Conservation (phyloP, 129 eudicot species). For the Daucus carota region DH1_v3.0 NC_030384.2:17861001-17861500, state of each 20-base stretch:
- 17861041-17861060: conserved; percentile 95
- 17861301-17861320: conserved; percentile 80
- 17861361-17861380: background rate
- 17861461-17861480: conserved; percentile 80
- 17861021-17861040: conserved; percentile 56
- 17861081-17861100: conserved; percentile 28
- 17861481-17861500: conserved; percentile 92
- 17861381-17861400: background rate
- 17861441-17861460: conserved; percentile 79
- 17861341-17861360: conserved; percentile 52
- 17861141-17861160: conserved; percentile 99
- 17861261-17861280: conserved; percentile 94
- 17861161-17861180: conserved; percentile 98
- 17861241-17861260: conserved; percentile 99
- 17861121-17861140: conserved; percentile 99
- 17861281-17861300: conserved; percentile 97
- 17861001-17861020: conserved; percentile 78
- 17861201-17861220: conserved; percentile 93
- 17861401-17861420: background rate
- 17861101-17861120: conserved; percentile 75
- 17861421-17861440: conserved; percentile 35
- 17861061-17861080: conserved; percentile 25
- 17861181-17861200: conserved; percentile 98
- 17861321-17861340: conserved; percentile 85
- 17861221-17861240: conserved; percentile 98